Conservation (phyloP, 1,139 yeast species). For the Hyphopichia burtonii region DNA sequence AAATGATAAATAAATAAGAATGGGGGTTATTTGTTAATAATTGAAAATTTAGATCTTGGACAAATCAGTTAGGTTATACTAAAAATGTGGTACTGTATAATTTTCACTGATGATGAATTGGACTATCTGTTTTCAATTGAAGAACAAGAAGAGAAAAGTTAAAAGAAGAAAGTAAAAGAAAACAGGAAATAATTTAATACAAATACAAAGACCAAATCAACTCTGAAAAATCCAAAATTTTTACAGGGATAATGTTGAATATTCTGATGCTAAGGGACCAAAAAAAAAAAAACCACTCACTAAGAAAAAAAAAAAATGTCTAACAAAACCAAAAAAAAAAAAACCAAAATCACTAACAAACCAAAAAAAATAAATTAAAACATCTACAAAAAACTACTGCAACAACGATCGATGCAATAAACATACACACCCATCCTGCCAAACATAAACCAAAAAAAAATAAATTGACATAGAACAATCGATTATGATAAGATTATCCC, state of each 20-base stretch:
- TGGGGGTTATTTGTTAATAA: no score
- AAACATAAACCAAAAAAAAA: background rate
- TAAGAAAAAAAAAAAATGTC: background rate
- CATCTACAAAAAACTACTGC: background rate
- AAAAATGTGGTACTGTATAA: background rate
- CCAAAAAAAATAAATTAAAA: background rate
- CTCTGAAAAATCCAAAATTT: no score
- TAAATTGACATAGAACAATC: background rate
- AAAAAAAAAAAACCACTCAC: constrained; percentile 1
- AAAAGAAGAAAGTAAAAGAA: background rate
- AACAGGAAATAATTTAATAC: no score
- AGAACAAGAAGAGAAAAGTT: background rate
- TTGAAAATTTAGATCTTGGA: no score
- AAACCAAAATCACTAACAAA: background rate
- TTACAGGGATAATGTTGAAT: no score
- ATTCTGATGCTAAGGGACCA: background rate
- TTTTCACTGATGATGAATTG: background rate
- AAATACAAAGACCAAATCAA: no score
- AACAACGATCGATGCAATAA: background rate
- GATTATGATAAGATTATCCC: no score
- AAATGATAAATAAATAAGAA: no score
- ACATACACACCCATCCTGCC: background rate
- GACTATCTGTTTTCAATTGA: background rate
- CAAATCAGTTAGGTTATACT: background rate
- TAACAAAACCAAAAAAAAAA: background rate